These are phyloP conservation scores for Mycena chlorophos DNA, from an alignment of 768 basidiomycete genomes.

Conservation along the genomic window DNA sequence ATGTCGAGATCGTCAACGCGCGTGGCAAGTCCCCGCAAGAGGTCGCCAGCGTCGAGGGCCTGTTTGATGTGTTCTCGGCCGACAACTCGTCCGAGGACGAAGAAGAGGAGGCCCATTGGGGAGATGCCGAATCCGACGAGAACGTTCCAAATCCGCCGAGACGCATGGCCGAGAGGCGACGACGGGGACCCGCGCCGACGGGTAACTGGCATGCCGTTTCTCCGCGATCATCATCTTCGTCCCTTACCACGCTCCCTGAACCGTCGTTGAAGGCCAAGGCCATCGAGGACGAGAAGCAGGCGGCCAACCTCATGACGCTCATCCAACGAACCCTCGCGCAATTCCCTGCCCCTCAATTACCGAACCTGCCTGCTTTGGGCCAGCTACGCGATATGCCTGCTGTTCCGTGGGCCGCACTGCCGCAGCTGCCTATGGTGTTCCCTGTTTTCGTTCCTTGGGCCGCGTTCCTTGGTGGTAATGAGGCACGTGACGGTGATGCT, in stretches of 20 bases:
- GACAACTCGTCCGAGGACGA: constrained; percentile 15
- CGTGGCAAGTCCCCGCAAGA: constrained; percentile 72
- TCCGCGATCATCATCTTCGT: constrained; percentile 19
- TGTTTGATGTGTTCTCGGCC: constrained; percentile 42
- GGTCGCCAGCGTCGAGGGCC: constrained; percentile 46
- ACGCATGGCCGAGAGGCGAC: constrained; percentile 38
- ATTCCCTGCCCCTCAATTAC: constrained; percentile 58
- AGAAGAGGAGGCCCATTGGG: constrained; percentile 59
- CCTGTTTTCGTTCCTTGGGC: constrained; percentile 77
- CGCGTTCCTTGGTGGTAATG: constrained; percentile 56
- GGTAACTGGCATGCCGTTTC: constrained; percentile 22
- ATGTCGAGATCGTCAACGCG: constrained; percentile 70
- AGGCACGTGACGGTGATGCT: constrained; percentile 37
- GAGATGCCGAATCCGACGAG: constrained; percentile 62
- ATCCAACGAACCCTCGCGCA: constrained; percentile 74
- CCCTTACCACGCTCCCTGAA: constrained; percentile 2
- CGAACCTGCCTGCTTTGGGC: constrained; percentile 58
- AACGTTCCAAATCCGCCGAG: constrained; percentile 34
- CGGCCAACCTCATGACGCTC: constrained; percentile 62
- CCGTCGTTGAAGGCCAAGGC: constrained; percentile 6
- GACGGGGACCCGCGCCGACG: constrained; percentile 28
- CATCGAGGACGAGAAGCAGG: constrained; percentile 45
- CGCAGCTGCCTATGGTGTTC: constrained; percentile 76
- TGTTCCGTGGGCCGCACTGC: constrained; percentile 60
- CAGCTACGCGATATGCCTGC: constrained; percentile 67